Base-by-base conservation (phyloP, 208 protist genomes). In the Trypanosoma mega region DNA sequence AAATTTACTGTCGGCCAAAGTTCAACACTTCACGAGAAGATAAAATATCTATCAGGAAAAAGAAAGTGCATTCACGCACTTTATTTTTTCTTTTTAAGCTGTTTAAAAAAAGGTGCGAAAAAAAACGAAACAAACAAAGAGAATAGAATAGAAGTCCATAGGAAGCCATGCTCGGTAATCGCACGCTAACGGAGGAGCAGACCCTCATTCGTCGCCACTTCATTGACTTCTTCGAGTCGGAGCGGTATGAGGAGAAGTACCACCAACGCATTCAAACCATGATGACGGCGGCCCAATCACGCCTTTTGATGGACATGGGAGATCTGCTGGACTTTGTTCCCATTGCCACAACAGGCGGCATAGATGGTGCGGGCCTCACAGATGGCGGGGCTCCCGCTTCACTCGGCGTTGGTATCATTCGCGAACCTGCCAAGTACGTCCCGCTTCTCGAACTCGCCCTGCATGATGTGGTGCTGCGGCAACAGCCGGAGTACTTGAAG, bases 381-480 rank as follows among this genome's bases (percentile, higher is more conserved):
- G 53, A 63, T 39, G 53, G 54, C 6, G 47, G 37, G 0, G 37
- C 31, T 4, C 48, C 62, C 3, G 52, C 61, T 24, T 93, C 85
- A 6, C 75, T 94, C 4, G 83, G 85, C 8, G 65, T 74, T 26
- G 68, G 76, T 26, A 63, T 98, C 12, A 78, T 98, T n/a, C 73
- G 74, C 26, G 63, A 80, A 18, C 94, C 97, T 0, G 76, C 76
- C 18, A 84, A 92, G 60, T 94, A 89, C 72, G 54, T 98, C 14
- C 91, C 89, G 0, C 71, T 93, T 24, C 86, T 98, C 20, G 93
- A 99, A 64, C 65, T 90, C 14, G 96, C 97, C 11, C 70, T 98
- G 37, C 78, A 90, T 39, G 95, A 97, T 34, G 72, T 93, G n/a
- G 86, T 97, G 31, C 48, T 85, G 14, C 73, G 77, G 2, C 72